These are phyloP conservation scores for Acanthamoeba healyi DNA, from an alignment of 208 protist genomes.

Conservation along the genomic window DNA sequence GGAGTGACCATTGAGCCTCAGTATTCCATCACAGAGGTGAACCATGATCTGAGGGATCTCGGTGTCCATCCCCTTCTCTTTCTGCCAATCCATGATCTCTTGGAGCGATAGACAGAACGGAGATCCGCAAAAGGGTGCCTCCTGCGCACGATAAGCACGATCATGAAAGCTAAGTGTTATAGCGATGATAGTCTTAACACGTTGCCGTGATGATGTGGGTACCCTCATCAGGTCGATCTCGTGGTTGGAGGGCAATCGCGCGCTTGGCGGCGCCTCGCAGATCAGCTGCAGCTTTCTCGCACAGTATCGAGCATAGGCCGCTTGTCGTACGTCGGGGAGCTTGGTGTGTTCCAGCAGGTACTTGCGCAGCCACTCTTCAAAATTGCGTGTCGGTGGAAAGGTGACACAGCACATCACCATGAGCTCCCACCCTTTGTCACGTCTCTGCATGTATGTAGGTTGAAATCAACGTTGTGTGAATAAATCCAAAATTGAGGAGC, in stretches of 20 bases:
- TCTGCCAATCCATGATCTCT: conserved; percentile 25
- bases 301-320: neutral
- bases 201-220: neutral
- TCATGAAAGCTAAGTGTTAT: too few relatives aligned
- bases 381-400: conserved; percentile 64
- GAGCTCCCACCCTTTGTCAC: conserved; percentile 73
- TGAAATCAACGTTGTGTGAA: neutral
- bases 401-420: conserved; percentile 66
- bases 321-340: neutral
- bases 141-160: neutral
- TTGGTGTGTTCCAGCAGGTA: conserved; percentile 20
- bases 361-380: conserved; percentile 76
- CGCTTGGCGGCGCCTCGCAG: conserved; percentile 14
- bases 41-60: conserved; percentile 64
- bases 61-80: neutral
- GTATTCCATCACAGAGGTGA: neutral
- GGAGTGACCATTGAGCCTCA: neutral
- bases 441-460: neutral
- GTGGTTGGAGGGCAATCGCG: neutral
- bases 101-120: neutral
- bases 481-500: neutral
- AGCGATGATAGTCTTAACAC: neutral
- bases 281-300: conserved; percentile 15
- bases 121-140: conserved; percentile 26
- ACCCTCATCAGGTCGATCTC: neutral